Percentiles rank a stretch among this genome's conserved stretches.
These are phyloP conservation scores for Nidularia pulvinata DNA, from an alignment of 768 basidiomycete genomes.

Conservation along the genomic window DNA sequence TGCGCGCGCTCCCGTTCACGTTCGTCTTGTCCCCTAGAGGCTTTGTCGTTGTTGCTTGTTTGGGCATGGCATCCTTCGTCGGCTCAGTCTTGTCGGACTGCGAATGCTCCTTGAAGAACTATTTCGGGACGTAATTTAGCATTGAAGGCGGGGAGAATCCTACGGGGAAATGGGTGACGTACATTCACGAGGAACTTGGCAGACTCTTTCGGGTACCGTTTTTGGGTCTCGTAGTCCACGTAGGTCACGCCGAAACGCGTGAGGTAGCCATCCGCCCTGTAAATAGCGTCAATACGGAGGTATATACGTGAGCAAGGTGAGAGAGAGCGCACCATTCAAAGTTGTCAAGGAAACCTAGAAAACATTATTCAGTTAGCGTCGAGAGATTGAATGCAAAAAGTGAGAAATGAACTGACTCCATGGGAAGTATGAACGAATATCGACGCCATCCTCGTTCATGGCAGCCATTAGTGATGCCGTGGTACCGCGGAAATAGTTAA, in stretches of 20 bases:
- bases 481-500: constrained; percentile 65
- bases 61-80: neutral
- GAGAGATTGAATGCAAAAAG: neutral
- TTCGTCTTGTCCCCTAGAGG: constrained; percentile 12
- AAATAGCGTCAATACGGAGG: no score
- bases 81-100: neutral
- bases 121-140: neutral
- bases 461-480: constrained; percentile 53
- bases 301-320: neutral
- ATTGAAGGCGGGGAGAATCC: neutral
- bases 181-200: constrained; percentile 58
- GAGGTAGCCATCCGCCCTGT: constrained; percentile 63
- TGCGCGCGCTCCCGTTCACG: constrained; percentile 16
- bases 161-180: constrained; percentile 4
- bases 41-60: constrained; percentile 33
- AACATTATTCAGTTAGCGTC: constrained; percentile 2
- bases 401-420: constrained; percentile 49
- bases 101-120: neutral
- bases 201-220: constrained; percentile 64
- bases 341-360: constrained; percentile 64
- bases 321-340: constrained; percentile 56
- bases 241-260: constrained; percentile 75
- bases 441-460: constrained; percentile 63
- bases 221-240: constrained; percentile 69
- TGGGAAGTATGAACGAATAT: constrained; percentile 62